These are phyloP conservation scores for Candida albicans DNA, from an alignment of 1,139 yeast species.

Conservation along the genomic window DNA sequence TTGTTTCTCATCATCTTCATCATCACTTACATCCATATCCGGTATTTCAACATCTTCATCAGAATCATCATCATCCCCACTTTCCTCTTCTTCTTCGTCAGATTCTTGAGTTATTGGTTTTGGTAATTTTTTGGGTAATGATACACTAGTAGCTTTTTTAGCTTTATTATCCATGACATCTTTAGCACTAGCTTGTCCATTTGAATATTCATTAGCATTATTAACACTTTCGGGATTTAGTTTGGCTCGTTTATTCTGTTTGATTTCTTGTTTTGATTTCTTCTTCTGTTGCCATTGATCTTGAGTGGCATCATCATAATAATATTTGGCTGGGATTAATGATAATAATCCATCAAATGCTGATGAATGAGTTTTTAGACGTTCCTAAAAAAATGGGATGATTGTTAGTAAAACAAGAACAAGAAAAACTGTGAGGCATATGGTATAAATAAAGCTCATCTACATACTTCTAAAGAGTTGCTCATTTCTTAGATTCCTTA, in stretches of 20 bases:
- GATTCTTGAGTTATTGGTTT: slow-evolving; percentile 13
- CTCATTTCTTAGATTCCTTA: slow-evolving; percentile 7
- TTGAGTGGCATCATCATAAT: slow-evolving; percentile 76
- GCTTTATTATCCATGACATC: slow-evolving; percentile 63
- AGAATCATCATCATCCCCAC: slow-evolving; percentile 5
- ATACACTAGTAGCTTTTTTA: slow-evolving; percentile 57
- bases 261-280: slow-evolving; percentile 65
- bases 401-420: background rate
- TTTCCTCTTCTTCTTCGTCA: slow-evolving; percentile 1
- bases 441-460: background rate
- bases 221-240: slow-evolving; percentile 66
- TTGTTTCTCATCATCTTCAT: slow-evolving; percentile 19
- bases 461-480: slow-evolving; percentile 46
- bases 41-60: slow-evolving; percentile 10
- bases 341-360: slow-evolving; percentile 91
- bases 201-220: slow-evolving; percentile 43
- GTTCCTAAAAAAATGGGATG: slow-evolving; percentile 55
- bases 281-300: slow-evolving; percentile 91
- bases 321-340: slow-evolving; percentile 89
- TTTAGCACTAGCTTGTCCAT: slow-evolving; percentile 56
- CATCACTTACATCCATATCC: slow-evolving; percentile 14
- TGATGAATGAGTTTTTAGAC: slow-evolving; percentile 78
- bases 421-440: background rate
- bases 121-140: slow-evolving; percentile 40
- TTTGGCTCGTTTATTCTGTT: slow-evolving; percentile 64